Percentiles rank a stretch among this genome's conserved stretches.
Evolutionary conservation across 164 flowering plant species (phyloP).

Genomic region (Stephania cephalantha): DNA sequence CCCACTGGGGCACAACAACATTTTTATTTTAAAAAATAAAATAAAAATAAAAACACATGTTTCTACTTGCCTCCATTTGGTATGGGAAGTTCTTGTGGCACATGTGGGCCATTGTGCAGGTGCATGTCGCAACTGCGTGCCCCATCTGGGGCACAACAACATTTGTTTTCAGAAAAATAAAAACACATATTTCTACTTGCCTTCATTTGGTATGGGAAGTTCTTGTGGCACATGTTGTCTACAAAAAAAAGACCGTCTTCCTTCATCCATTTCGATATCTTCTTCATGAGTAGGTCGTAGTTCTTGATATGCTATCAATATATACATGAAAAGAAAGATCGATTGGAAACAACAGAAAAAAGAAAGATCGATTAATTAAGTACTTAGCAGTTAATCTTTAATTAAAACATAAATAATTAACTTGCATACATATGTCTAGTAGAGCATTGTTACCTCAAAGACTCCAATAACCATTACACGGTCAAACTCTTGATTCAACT

Average conservation of each 20-base stretch:
- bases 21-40: too few relatives aligned
- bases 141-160: too few relatives aligned
- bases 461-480: too few relatives aligned
- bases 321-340: neutral
- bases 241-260: conserved; percentile 23
- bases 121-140: too few relatives aligned
- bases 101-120: neutral
- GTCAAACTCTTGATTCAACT: too few relatives aligned
- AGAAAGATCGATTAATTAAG: neutral
- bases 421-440: too few relatives aligned
- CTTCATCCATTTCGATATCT: conserved; percentile 18
- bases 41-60: too few relatives aligned
- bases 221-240: conserved; percentile 19
- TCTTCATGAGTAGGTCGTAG: conserved; percentile 13
- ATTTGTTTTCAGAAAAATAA: too few relatives aligned
- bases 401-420: conserved; percentile 4
- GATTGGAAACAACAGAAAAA: neutral
- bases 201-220: conserved; percentile 3
- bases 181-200: too few relatives aligned
- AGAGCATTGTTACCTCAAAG: too few relatives aligned
- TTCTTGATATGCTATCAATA: conserved; percentile 22
- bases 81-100: conserved; percentile 18
- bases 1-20: too few relatives aligned
- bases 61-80: too few relatives aligned
- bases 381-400: neutral